These are phyloP conservation scores for Bretschneidera sinensis DNA, from an alignment of 345 rosid species.

Conservation along the genomic window DNA sequence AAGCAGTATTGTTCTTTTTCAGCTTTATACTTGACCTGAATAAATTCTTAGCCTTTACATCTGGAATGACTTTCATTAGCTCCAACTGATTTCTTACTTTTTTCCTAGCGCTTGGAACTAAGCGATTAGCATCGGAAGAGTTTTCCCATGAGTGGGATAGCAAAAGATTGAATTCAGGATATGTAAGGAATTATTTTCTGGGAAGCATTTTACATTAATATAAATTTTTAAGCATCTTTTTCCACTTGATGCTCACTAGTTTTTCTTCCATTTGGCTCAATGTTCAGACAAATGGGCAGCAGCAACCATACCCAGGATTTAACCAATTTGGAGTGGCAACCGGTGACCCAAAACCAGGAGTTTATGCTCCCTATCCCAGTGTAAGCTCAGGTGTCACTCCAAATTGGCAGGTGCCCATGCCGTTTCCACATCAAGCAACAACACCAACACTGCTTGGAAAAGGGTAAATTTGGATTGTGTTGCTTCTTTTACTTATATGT, in stretches of 20 bases:
- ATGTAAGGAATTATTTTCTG: constrained; percentile 34
- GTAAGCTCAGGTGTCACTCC: constrained; percentile 33
- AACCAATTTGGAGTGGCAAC: constrained; percentile 26
- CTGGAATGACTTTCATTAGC: not conserved
- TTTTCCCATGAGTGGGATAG: constrained; percentile 57
- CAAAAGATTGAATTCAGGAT: constrained; percentile 72
- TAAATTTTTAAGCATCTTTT: not conserved
- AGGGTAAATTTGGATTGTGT: constrained; percentile 43
- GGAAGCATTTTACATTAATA: not conserved
- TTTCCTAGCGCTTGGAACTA: constrained; percentile 51
- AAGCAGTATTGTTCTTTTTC: not conserved
- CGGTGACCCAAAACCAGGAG: constrained; percentile 27
- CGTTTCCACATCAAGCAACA: constrained; percentile 47
- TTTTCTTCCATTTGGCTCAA: too few relatives aligned
- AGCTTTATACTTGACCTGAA: not conserved
- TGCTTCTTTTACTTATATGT: not conserved
- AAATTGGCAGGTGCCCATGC: constrained; percentile 47
- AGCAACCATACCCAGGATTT: constrained; percentile 27
- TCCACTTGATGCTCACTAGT: constrained; percentile 3
- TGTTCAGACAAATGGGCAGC: constrained; percentile 26
- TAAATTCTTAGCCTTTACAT: not conserved
- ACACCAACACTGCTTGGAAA: constrained; percentile 58
- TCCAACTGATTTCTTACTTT: not conserved
- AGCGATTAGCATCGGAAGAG: constrained; percentile 74
- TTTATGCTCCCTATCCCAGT: constrained; percentile 33